Evolutionary conservation across 1,284 basidiomycete genomes (phyloP).

Genomic region (Xerocomus nothofagi): DNA sequence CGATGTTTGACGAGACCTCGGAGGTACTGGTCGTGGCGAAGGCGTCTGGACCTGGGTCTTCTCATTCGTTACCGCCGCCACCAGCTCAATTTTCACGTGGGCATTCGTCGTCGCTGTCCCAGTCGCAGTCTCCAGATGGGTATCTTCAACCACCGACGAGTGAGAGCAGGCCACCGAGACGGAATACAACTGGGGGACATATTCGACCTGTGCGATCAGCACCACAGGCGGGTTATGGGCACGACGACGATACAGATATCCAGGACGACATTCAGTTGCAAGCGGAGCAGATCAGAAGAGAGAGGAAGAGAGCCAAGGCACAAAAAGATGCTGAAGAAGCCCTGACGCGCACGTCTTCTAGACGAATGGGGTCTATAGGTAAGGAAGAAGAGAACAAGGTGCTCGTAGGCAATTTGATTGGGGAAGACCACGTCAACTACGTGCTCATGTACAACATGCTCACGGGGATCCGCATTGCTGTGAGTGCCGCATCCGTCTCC

Average conservation of each 20-base stretch:
- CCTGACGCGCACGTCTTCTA: conserved; percentile 39
- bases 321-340: conserved; percentile 48
- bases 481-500: conserved; percentile 41
- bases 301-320: conserved; percentile 72
- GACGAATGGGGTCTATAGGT: conserved; percentile 19
- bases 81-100: conserved; percentile 15
- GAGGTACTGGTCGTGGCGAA: conserved; percentile 14
- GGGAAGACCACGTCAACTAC: conserved; percentile 97
- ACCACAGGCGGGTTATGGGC: conserved; percentile 22
- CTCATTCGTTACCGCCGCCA: conserved; percentile 16
- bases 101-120: conserved; percentile 23
- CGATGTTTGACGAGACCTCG: conserved; percentile 13
- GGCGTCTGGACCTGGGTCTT: conserved; percentile 10
- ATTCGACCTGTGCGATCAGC: conserved; percentile 25
- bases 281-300: conserved; percentile 78
- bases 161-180: conserved; percentile 36
- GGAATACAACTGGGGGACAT: conserved; percentile 53
- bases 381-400: conserved; percentile 53
- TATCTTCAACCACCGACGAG: conserved; percentile 50
- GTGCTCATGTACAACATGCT: conserved; percentile 99
- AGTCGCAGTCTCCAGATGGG: conserved; percentile 43
- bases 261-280: conserved; percentile 74
- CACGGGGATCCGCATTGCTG: conserved; percentile 94
- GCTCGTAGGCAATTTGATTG: conserved; percentile 92
- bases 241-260: conserved; percentile 39